Percentiles rank a stretch among this genome's conserved stretches.
Evolutionary conservation across 2,329 filamentous ascomycete genomes (phyloP).

Genomic region (Biscogniauxia sp.): DNA sequence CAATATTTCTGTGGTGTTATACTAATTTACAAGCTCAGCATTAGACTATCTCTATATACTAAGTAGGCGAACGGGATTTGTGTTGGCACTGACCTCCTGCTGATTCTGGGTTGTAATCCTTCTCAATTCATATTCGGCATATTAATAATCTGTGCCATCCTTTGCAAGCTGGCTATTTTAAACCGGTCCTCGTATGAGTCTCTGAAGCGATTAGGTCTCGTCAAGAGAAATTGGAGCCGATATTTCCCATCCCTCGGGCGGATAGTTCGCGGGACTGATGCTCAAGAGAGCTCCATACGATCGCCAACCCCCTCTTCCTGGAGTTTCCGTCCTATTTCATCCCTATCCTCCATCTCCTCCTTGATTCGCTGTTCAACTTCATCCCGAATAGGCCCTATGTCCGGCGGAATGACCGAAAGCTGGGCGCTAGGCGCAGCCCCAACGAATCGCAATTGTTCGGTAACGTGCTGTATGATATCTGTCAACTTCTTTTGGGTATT

Average conservation of each 20-base stretch:
- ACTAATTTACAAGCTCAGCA: too few species aligned
- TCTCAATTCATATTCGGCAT: too few species aligned
- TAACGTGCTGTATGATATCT: conserved; percentile 73
- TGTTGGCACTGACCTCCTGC: too few species aligned
- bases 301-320: conserved; percentile 58
- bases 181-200: too few species aligned
- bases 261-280: neutral
- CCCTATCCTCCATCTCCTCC: conserved; percentile 60
- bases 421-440: conserved; percentile 84
- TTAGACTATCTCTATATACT: too few species aligned
- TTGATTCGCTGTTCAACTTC: conserved; percentile 67
- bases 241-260: neutral
- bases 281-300: conserved; percentile 48
- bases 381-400: conserved; percentile 65
- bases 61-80: too few species aligned
- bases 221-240: too few species aligned
- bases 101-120: too few species aligned
- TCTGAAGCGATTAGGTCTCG: too few species aligned
- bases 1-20: too few species aligned
- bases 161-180: too few species aligned
- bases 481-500: conserved; percentile 75
- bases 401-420: conserved; percentile 75
- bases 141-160: too few species aligned
- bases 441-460: conserved; percentile 84
- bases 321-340: conserved; percentile 51